Conservation (phyloP, 345 rosid species). For the Citrus hindsii region DNA sequence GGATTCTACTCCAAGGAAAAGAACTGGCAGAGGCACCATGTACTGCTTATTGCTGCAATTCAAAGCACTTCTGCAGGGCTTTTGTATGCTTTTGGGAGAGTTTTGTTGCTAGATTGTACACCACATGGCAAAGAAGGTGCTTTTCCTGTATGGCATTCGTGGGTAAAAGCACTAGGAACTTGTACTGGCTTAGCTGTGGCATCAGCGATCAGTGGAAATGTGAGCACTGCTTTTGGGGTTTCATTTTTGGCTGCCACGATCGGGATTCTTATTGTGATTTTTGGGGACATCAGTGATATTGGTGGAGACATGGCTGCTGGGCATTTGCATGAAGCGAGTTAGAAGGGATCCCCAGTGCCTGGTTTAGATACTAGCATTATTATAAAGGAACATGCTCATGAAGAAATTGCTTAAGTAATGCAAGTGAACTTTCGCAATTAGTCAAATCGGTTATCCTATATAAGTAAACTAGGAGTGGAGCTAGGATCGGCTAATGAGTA, state of each 20-base stretch:
- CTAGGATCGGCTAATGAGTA: no score
- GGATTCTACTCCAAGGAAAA: constrained; percentile 37
- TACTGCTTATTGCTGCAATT: constrained; percentile 34
- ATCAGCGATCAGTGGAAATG: constrained; percentile 33
- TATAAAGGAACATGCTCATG: no score
- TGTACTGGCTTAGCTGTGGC: constrained; percentile 54
- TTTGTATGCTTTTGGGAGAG: constrained; percentile 44
- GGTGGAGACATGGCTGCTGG: constrained; percentile 52
- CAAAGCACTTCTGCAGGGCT: constrained; percentile 54
- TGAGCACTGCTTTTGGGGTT: constrained; percentile 34
- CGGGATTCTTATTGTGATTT: constrained; percentile 32
- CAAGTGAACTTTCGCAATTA: not conserved
- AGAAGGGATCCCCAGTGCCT: not conserved
- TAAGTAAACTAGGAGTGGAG: not conserved
- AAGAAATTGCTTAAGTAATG: not conserved
- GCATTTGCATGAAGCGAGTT: constrained; percentile 17
- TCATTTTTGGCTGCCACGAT: constrained; percentile 28
- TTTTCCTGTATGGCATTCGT: constrained; percentile 47
- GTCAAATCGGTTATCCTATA: not conserved
- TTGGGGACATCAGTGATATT: constrained; percentile 47
- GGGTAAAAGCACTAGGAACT: constrained; percentile 40
- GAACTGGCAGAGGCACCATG: constrained; percentile 35
- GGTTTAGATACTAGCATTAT: not conserved
- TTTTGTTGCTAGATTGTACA: constrained; percentile 43
- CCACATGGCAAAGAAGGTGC: constrained; percentile 50